These are phyloP conservation scores for Malus fusca DNA, from an alignment of 306 rosid genomes.

Conservation along the genomic window DNA sequence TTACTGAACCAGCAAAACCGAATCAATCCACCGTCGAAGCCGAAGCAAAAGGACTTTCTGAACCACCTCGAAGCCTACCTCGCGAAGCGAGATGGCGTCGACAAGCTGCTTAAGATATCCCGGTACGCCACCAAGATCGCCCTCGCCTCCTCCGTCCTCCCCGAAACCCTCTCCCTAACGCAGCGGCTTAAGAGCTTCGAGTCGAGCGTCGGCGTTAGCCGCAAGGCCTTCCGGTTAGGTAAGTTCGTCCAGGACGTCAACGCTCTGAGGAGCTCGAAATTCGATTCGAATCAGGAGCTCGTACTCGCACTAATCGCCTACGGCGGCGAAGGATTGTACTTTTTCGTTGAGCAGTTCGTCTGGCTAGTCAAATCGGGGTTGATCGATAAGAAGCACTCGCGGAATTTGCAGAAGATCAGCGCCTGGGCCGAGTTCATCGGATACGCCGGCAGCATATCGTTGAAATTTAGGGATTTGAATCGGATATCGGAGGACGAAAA, in stretches of 20 bases:
- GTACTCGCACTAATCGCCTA: slow-evolving; percentile 44
- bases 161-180: slow-evolving; percentile 36
- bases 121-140: slow-evolving; percentile 69
- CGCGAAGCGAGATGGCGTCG: slow-evolving; percentile 88
- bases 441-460: slow-evolving; percentile 37
- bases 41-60: slow-evolving; percentile 47
- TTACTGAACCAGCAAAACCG: slow-evolving; percentile 13
- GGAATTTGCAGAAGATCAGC: slow-evolving; percentile 31
- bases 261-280: slow-evolving; percentile 43
- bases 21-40: neutral
- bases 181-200: slow-evolving; percentile 71
- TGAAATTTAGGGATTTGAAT: slow-evolving; percentile 57
- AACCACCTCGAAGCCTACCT: slow-evolving; percentile 71
- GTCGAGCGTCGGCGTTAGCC: slow-evolving; percentile 78
- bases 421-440: slow-evolving; percentile 59
- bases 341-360: slow-evolving; percentile 70
- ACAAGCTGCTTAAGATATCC: slow-evolving; percentile 83
- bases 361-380: slow-evolving; percentile 80
- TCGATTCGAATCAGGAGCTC: slow-evolving; percentile 26
- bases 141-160: slow-evolving; percentile 51
- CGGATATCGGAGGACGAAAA: slow-evolving; percentile 43
- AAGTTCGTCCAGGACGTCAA: slow-evolving; percentile 83
- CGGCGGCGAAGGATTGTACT: slow-evolving; percentile 79
- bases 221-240: slow-evolving; percentile 86
- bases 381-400: slow-evolving; percentile 35